These are phyloP conservation scores for Orbilia quercus DNA, from an alignment of 2,329 filamentous ascomycete species.

Conservation along the genomic window DNA sequence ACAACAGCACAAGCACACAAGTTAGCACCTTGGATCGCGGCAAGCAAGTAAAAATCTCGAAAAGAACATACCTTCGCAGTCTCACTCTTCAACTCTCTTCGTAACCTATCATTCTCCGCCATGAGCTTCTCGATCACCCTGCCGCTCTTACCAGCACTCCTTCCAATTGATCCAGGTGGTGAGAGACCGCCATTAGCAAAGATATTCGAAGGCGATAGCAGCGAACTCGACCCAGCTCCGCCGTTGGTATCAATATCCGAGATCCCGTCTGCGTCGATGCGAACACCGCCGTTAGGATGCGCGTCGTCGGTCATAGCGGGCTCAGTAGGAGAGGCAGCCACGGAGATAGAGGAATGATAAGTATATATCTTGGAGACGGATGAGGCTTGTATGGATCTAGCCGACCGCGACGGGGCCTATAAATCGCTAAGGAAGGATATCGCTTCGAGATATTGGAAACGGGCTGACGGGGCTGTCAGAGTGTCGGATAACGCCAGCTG, in stretches of 20 bases:
- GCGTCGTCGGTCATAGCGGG: conserved; percentile 52
- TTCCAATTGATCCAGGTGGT: conserved; percentile 45
- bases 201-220: conserved; percentile 28
- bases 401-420: conserved; percentile 27
- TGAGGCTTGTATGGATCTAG: conserved; percentile 3
- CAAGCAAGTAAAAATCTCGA: background rate
- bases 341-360: conserved; percentile 1
- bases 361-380: background rate
- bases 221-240: conserved; percentile 9
- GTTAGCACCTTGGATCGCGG: conserved; percentile 20
- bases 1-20: background rate
- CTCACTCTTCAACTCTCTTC: conserved; percentile 77
- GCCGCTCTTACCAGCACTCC: conserved; percentile 73
- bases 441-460: conserved; percentile 19
- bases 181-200: conserved; percentile 43
- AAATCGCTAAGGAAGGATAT: conserved; percentile 7
- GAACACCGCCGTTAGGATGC: conserved; percentile 51
- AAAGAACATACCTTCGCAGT: conserved; percentile 57
- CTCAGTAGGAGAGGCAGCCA: conserved; percentile 5
- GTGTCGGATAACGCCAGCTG: conserved; percentile 12
- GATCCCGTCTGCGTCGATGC: conserved; percentile 41
- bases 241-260: conserved; percentile 28
- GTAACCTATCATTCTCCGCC: conserved; percentile 80
- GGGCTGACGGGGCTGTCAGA: conserved; percentile 4
- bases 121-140: conserved; percentile 84